Conservation (phyloP, 2,329 filamentous ascomycete species). For the Apiospora saccharicola region DNA sequence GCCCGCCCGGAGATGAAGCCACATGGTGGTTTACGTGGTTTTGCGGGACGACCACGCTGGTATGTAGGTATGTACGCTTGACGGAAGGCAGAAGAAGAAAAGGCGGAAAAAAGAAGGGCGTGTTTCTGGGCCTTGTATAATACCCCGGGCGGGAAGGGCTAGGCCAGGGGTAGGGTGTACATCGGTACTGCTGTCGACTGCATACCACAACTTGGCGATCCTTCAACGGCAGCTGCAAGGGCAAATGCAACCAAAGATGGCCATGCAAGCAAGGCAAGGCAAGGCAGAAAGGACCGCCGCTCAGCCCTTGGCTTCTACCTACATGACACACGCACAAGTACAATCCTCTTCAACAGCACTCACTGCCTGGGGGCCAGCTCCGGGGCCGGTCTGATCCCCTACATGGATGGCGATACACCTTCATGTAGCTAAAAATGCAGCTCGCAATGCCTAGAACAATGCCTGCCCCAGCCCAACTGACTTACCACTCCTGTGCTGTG, state of each 20-base stretch:
- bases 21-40: slow-evolving; percentile 7
- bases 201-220: not conserved
- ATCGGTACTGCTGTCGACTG: not conserved
- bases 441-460: not conserved
- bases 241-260: slow-evolving; percentile 9
- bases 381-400: not conserved
- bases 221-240: slow-evolving; percentile 16
- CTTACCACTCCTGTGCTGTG: not conserved
- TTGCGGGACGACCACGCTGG: not conserved
- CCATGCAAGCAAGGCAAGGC: not conserved
- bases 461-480: no score
- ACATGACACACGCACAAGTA: not conserved
- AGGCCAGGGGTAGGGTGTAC: not conserved
- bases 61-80: not conserved
- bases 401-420: not conserved
- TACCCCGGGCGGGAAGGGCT: slow-evolving; percentile 24
- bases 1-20: slow-evolving; percentile 17
- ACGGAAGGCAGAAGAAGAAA: not conserved
- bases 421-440: not conserved
- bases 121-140: slow-evolving; percentile 27
- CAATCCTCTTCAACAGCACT: not conserved
- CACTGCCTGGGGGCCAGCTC: not conserved
- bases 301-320: slow-evolving; percentile 11
- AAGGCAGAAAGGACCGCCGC: not conserved
- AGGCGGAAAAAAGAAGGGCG: slow-evolving; percentile 14